Conservation (phyloP, 140 eudicot species). For the Oenanthe javanica region DNA sequence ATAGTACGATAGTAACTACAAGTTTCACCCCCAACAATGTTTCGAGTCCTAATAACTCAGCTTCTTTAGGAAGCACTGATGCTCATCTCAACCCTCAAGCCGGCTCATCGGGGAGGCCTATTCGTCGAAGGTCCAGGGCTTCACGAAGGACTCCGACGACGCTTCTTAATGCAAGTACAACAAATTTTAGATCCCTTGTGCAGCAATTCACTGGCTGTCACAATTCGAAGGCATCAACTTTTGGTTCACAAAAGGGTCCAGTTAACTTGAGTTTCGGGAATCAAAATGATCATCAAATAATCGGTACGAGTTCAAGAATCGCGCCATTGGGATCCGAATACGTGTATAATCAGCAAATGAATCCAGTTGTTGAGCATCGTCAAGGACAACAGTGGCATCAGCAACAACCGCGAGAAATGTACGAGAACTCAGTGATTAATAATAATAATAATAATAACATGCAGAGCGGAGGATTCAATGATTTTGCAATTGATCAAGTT, state of each 20-base stretch:
- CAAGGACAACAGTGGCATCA: neutral
- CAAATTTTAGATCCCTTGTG: constrained; percentile 59
- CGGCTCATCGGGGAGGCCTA: constrained; percentile 18
- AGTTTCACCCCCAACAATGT: neutral
- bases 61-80: constrained; percentile 12
- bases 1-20: constrained; percentile 9
- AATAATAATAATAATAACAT: neutral
- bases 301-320: constrained; percentile 5
- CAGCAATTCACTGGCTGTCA: constrained; percentile 68
- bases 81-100: constrained; percentile 6
- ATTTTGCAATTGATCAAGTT: neutral
- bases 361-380: neutral
- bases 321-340: neutral
- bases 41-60: constrained; percentile 12
- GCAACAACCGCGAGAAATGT: constrained; percentile 4
- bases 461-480: neutral
- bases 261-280: constrained; percentile 10
- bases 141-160: constrained; percentile 52
- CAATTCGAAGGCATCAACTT: neutral
- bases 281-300: neutral
- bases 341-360: neutral
- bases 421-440: neutral
- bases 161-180: constrained; percentile 44
- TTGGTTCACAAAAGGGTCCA: constrained; percentile 5
- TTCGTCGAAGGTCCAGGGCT: constrained; percentile 46